Percentiles rank a stretch among this genome's conserved stretches.
Evolutionary conservation across 2,329 filamentous ascomycete genomes (phyloP).

Genomic region (Aspergillus ochraceoroseus): DNA sequence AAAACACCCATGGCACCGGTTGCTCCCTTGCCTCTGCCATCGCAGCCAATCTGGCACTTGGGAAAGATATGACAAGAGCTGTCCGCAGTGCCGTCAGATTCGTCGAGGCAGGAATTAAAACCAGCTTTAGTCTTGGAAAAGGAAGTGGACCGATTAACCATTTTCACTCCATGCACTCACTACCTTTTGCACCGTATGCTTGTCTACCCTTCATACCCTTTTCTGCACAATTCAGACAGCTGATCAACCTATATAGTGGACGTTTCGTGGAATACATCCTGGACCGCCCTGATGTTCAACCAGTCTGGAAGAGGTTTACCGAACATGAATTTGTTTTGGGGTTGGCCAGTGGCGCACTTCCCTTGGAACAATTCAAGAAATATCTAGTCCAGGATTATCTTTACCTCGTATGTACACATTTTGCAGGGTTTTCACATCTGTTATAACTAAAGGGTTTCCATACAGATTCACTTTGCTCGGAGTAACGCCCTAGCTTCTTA

Average conservation of each 20-base stretch:
- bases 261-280: constrained; percentile 81
- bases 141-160: constrained; percentile 64
- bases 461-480: constrained; percentile 75
- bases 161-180: constrained; percentile 57
- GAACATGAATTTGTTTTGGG: constrained; percentile 77
- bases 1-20: constrained; percentile 88
- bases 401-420: constrained; percentile 60
- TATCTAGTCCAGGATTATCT: constrained; percentile 92
- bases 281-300: constrained; percentile 65
- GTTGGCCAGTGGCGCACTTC: constrained; percentile 70
- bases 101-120: constrained; percentile 58
- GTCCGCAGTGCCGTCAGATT: constrained; percentile 56
- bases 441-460: constrained; percentile 5
- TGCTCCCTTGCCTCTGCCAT: constrained; percentile 82
- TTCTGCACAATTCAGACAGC: background rate
- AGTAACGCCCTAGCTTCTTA: constrained; percentile 81
- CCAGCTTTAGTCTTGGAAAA: constrained; percentile 52
- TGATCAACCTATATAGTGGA: constrained; percentile 48
- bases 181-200: constrained; percentile 56
- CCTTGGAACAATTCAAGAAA: constrained; percentile 71
- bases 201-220: background rate
- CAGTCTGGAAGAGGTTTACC: constrained; percentile 69
- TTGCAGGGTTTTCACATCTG: background rate
- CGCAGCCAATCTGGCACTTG: constrained; percentile 56
- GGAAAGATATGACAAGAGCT: constrained; percentile 47